phyloP scores from a whole-genome alignment of 2,329 filamentous ascomycete genomes.

The Beauveria australis region DNA sequence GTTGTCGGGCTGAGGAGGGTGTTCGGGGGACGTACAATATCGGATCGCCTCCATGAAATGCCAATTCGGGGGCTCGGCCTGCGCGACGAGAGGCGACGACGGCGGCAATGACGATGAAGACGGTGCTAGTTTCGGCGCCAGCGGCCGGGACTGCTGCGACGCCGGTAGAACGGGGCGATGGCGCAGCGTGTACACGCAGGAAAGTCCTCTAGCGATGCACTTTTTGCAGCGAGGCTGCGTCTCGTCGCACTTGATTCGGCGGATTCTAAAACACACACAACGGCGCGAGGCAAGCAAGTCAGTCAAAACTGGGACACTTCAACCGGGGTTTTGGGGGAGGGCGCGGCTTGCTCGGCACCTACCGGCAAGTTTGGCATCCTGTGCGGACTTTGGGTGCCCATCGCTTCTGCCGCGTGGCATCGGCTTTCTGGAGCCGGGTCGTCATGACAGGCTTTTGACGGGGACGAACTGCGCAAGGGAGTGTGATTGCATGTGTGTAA shows the following conservation, averaged over 20 bases:
- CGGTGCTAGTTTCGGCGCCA: not conserved
- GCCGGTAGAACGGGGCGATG: not conserved
- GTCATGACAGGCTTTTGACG: not conserved
- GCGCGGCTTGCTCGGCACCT: not conserved
- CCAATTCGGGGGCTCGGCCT: not conserved
- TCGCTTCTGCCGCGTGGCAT: not conserved
- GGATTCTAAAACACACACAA: not conserved
- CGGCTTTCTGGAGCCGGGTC: not conserved
- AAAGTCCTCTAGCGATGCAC: not conserved
- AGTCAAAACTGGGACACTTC: not conserved
- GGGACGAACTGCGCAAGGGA: too few species aligned
- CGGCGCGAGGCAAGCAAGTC: not conserved
- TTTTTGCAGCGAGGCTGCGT: not conserved
- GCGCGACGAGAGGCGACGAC: not conserved
- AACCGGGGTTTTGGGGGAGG: too few species aligned
- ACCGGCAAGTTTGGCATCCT: slow-evolving; percentile 1
- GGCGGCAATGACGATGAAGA: too few species aligned
- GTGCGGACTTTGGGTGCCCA: not conserved
- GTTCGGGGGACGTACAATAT: not conserved
- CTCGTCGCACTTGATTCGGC: not conserved
- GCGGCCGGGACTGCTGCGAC: not conserved
- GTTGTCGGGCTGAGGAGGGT: not conserved
- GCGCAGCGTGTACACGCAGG: not conserved
- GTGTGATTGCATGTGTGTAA: not conserved
- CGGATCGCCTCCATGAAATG: not conserved